A percentile compares a stretch with the other conserved stretches of the same genome.
Conservation (phyloP, 441 rosid species). For the Adansonia grandidieri region DNA sequence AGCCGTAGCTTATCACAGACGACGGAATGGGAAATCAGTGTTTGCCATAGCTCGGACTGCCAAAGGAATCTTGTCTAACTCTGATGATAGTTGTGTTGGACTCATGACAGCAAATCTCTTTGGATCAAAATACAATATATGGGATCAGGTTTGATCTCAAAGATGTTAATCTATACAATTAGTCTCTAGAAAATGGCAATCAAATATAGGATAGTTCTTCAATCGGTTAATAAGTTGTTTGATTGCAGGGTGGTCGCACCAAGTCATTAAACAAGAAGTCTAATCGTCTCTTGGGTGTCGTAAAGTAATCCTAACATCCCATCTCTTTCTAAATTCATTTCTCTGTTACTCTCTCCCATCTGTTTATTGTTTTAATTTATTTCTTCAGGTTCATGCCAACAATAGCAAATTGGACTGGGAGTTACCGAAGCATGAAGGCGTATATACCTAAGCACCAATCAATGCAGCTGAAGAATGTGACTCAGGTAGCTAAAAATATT, state of each 20-base stretch:
- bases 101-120: constrained; percentile 75
- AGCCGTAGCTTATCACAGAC: constrained; percentile 77
- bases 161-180: not conserved
- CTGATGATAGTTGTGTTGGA: constrained; percentile 80
- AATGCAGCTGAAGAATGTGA: constrained; percentile 58
- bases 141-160: constrained; percentile 64
- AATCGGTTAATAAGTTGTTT: constrained; percentile 21
- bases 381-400: constrained; percentile 74
- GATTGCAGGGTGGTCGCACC: constrained; percentile 50
- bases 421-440: constrained; percentile 69
- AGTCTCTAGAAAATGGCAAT: constrained; percentile 8
- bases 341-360: not conserved
- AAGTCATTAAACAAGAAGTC: constrained; percentile 45
- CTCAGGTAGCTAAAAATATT: constrained; percentile 49
- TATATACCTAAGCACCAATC: constrained; percentile 77
- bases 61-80: constrained; percentile 62
- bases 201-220: not conserved
- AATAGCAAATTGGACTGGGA: constrained; percentile 80
- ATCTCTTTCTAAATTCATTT: constrained; percentile 13
- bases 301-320: constrained; percentile 54
- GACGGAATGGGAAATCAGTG: constrained; percentile 68
- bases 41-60: constrained; percentile 67
- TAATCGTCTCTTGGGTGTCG: constrained; percentile 69
- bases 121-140: constrained; percentile 82
- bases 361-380: not conserved